phyloP scores from a whole-genome alignment of 2,329 filamentous ascomycete genomes.

The Sclerotinia minor region DNA sequence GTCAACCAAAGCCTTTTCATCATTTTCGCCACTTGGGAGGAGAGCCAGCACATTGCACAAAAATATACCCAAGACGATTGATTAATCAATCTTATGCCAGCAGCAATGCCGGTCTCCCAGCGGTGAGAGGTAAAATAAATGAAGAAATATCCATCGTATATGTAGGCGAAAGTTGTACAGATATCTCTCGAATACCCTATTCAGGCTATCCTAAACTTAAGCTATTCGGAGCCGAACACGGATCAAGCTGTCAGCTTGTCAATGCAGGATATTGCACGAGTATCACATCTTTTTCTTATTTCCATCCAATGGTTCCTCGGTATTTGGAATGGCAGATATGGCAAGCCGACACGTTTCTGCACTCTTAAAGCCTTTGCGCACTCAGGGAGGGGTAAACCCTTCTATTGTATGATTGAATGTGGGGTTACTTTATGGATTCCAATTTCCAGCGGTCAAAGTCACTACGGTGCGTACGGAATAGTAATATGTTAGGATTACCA shows the following conservation, averaged over 20 bases:
- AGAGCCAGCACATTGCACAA: conserved; percentile 7
- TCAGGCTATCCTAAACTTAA: neutral
- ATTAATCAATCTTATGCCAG: conserved; percentile 1
- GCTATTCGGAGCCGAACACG: neutral
- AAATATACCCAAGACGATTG: neutral
- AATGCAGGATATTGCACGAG: neutral
- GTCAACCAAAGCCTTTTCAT: neutral
- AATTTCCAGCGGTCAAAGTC: conserved; percentile 5
- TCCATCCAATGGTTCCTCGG: neutral
- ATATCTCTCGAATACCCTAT: neutral
- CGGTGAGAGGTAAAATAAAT: neutral
- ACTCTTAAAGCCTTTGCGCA: neutral
- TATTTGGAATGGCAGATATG: neutral
- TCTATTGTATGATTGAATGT: neutral
- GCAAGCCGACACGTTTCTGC: conserved; percentile 10
- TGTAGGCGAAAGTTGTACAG: conserved; percentile 10
- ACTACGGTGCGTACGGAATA: too few relatives aligned
- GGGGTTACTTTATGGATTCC: neutral
- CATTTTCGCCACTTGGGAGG: neutral
- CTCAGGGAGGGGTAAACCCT: conserved; percentile 6
- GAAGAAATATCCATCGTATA: conserved; percentile 10
- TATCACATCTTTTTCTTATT: neutral
- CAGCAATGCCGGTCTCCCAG: neutral
- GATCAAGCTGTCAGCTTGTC: conserved; percentile 1
- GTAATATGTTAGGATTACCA: neutral